Evolutionary conservation across 2,329 filamentous ascomycete species (phyloP).

Genomic region (Curvularia verruculosa): DNA sequence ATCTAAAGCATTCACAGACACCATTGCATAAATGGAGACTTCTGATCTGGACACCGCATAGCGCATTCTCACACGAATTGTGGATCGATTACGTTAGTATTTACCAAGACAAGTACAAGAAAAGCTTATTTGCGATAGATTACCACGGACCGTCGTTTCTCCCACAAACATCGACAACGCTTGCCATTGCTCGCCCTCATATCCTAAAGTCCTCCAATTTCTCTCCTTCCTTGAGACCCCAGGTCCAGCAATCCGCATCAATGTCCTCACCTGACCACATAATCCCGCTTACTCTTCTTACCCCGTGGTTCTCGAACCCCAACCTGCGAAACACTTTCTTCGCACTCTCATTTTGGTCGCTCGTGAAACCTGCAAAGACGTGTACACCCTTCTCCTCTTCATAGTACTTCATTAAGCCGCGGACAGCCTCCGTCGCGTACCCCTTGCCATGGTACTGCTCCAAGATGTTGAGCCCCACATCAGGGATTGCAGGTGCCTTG

Average conservation of each 20-base stretch:
- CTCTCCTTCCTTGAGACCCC: conserved; percentile 12
- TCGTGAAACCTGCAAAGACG: conserved; percentile 18
- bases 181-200: not conserved
- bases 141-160: not conserved
- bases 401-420: conserved; percentile 11
- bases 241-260: conserved; percentile 18
- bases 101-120: not conserved
- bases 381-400: conserved; percentile 7
- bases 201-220: conserved; percentile 13
- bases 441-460: conserved; percentile 21
- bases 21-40: no score
- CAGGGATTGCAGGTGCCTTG: conserved; percentile 19
- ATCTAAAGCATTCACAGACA: no score
- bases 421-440: conserved; percentile 23
- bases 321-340: conserved; percentile 22
- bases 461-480: conserved; percentile 27
- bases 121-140: not conserved
- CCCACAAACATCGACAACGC: not conserved
- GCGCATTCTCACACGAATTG: not conserved
- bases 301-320: conserved; percentile 22
- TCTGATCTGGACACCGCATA: no score
- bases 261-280: conserved; percentile 4
- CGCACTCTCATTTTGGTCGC: conserved; percentile 20
- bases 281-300: conserved; percentile 15
- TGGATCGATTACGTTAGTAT: not conserved